Base-by-base conservation (phyloP, 192 early-diverging fungal species). In the Backusella mclennaniae region DNA sequence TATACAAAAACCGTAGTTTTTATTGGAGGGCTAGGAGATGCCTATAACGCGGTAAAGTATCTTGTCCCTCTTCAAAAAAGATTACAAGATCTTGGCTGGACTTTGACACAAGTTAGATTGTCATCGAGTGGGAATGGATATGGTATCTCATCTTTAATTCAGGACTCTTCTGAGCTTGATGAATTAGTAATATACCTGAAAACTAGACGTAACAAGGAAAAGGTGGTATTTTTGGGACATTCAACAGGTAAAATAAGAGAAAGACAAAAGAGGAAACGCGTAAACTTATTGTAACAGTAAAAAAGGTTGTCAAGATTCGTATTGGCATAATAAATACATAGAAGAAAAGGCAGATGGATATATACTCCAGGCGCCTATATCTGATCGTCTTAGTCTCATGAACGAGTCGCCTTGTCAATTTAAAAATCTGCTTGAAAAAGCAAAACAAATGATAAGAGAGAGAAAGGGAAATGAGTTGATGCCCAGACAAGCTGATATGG, bases 151-250 rank as follows among this genome's bases (percentile, higher is more conserved):
- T 77, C 76, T 0, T 31, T 86, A n/a, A 71, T 73, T 35, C 72
- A 84, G 6, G 85, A 84, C 56, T 75, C 73, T 2, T 56, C 68
- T 31, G 85, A 84, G 41, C 63, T 86, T 15, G 83, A 86, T 69
- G 49, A 75, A 2, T 35, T 86, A 12, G 71, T 86, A 33, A 31
- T 21, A n/a, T 81, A 71, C 66, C 26, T 86, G 42, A 46, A 63
- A 26, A 46, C 79, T n/a, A 68, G 77, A 38, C 33, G 79, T 11
- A 67, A 72, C 0, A 86, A 84, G 26, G 66, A 74, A 15, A 68
- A 75, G 0, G 53, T 86, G 17, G 82, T 86, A n/a, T 69, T 86
- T 35, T 46, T 86, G n/a, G 85, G 85, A 9, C 85, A 86, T 66
- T 86, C 85, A 19, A 86, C 85, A 2, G 85, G 85, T 15, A 36